Evolutionary conservation across 2,329 filamentous ascomycete genomes (phyloP), one percentile per base, ranked within the genome.

Genomic region (Apiospora hydei): DNA sequence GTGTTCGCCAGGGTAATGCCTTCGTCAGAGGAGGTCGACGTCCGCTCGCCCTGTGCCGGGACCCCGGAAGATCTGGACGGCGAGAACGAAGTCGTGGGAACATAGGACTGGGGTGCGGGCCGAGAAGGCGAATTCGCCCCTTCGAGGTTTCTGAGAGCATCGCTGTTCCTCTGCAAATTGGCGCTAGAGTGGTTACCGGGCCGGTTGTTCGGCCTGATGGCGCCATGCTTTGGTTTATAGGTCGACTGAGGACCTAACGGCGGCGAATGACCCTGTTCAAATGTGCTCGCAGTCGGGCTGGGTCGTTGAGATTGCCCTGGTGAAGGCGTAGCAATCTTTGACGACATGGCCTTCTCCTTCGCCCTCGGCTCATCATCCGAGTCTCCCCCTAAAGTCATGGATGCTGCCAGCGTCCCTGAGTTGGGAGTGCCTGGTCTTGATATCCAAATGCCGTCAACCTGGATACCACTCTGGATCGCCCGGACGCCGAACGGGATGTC

Each of bases 371-470:
- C 78, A 44, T 69, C 70, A 46, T 77, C 77, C 41, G 75, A 71
- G 18, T 76, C 76, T 21, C 77, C 71, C 13, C 77, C 71, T 2
- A 77, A 75, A 0, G 75, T 76, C 7, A 77, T 76, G 3, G 77
- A 77, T 21, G 77, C 74, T 43, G 77, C 73, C 24, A 77, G 72
- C 16, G 72, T 73, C 16, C 73, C 44, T 34, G 77, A 78, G 51
- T 76, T 71, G 3, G 85, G 84, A 14, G 84, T 85, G 13, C 83
- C 82, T 64, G 86, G 85, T 69, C 85, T 84, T 34, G 90, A 91
- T 69, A 93, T 90, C 91, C 93, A 94, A 69, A 98, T 95, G 4
- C 94, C 95, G 75, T 97, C 94, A 10, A 97, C 89, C 79, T 96
- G 89, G 61, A 97, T 86, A 7, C 95, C 95, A 76, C 89, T 93